phyloP scores from a whole-genome alignment of 148 eudicot species.

The Chenopodium suecicum region DNA sequence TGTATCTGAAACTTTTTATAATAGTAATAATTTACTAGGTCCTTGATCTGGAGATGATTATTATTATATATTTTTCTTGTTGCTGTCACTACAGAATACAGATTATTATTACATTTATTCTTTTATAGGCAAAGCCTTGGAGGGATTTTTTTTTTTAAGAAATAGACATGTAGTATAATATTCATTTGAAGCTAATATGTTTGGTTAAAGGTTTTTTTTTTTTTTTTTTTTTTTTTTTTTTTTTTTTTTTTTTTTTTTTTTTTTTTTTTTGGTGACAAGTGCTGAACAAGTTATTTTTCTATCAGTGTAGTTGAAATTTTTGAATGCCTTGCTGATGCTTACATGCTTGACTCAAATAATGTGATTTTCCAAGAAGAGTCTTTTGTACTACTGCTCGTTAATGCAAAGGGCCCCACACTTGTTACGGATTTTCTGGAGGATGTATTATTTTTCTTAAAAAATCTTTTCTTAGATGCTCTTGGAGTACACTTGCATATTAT shows the following conservation, averaged over 20 bases:
- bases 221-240: too few relatives aligned
- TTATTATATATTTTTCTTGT: too few relatives aligned
- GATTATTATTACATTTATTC: background rate
- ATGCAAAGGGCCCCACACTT: background rate
- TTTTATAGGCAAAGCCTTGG: background rate
- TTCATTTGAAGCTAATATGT: background rate
- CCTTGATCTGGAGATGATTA: background rate
- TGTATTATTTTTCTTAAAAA: too few relatives aligned
- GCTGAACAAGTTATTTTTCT: background rate
- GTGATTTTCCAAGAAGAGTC: background rate
- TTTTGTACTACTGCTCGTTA: background rate
- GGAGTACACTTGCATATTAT: background rate
- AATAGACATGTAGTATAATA: background rate
- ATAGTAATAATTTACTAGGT: background rate
- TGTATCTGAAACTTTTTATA: background rate
- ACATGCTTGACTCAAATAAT: conserved; percentile 8
- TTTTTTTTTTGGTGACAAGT: background rate
- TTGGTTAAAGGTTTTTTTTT: too few relatives aligned
- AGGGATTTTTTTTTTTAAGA: background rate
- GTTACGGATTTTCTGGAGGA: background rate
- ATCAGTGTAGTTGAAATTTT: background rate
- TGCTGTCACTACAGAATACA: background rate
- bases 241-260: too few relatives aligned
- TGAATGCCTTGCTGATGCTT: background rate
- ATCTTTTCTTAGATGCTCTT: too few relatives aligned